A percentile compares a stretch with the other conserved stretches of the same genome.
These are phyloP conservation scores for Ophiocordyceps camponoti-rufipedis DNA, from an alignment of 2,329 filamentous ascomycete species.

Conservation along the genomic window DNA sequence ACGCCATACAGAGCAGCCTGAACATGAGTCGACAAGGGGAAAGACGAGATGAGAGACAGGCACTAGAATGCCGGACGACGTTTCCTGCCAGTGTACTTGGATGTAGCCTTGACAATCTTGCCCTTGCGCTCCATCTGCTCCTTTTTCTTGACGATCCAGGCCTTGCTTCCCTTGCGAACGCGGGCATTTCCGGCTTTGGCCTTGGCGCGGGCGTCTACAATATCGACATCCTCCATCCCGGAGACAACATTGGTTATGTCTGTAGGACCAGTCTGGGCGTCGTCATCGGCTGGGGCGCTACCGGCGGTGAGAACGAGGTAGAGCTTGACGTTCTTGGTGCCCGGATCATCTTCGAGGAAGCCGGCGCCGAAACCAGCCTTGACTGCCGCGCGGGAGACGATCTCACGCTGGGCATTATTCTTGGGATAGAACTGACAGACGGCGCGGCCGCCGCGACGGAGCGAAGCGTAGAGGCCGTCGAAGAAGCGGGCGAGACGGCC, in stretches of 20 bases:
- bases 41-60: conserved; percentile 3
- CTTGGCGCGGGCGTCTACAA: conserved; percentile 49
- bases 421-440: conserved; percentile 98
- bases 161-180: conserved; percentile 65
- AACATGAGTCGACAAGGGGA: neutral
- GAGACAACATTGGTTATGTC: conserved; percentile 85
- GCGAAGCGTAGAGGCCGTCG: conserved; percentile 70
- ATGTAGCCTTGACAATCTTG: conserved; percentile 79
- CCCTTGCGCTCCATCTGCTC: conserved; percentile 90
- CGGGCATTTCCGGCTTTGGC: conserved; percentile 27
- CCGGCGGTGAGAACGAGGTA: conserved; percentile 91
- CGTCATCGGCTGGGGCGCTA: conserved; percentile 23
- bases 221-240: conserved; percentile 75
- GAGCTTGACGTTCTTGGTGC: conserved; percentile 92
- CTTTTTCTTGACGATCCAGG: conserved; percentile 74
- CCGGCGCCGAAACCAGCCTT: conserved; percentile 91
- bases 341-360: conserved; percentile 84
- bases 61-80: conserved; percentile 55
- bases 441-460: conserved; percentile 70
- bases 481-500: conserved; percentile 75
- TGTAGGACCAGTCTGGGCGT: conserved; percentile 27
- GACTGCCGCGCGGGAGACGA: conserved; percentile 83
- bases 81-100: conserved; percentile 88
- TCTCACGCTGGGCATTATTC: conserved; percentile 75
- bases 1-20: conserved; percentile 9